A percentile compares a stretch with the other conserved stretches of the same genome.
phyloP scores from a whole-genome alignment of 192 early-diverging fungal genomes.

The Entomortierella beljakovae region DNA sequence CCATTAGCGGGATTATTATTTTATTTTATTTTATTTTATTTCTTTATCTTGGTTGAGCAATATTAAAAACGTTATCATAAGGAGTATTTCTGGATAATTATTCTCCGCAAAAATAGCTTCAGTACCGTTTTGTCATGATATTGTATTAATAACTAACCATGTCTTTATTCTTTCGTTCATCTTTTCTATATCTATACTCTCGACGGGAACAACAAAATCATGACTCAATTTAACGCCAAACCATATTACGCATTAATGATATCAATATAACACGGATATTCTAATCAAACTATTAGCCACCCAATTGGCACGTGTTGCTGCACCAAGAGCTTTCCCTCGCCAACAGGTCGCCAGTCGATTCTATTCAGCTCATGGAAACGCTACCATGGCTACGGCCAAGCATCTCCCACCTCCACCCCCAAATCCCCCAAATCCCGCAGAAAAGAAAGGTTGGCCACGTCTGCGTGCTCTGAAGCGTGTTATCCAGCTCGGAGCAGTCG shows the following conservation, averaged over 20 bases:
- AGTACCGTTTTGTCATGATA: neutral
- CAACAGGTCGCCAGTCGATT: constrained; percentile 19
- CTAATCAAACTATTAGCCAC: constrained; percentile 22
- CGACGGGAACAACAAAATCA: no score
- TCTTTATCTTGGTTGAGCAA: neutral
- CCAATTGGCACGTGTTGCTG: constrained; percentile 41
- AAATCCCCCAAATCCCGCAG: constrained; percentile 15
- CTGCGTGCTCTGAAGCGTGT: constrained; percentile 49
- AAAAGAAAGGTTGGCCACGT: constrained; percentile 53
- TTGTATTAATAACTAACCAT: no score
- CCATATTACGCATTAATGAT: no score
- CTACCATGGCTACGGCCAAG: constrained; percentile 33
- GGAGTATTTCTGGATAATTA: neutral
- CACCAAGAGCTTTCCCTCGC: constrained; percentile 30
- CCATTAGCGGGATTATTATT: no score
- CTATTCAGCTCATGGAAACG: constrained; percentile 39
- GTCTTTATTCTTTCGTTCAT: neutral
- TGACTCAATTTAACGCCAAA: no score
- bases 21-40: no score
- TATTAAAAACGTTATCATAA: neutral
- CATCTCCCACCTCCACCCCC: neutral
- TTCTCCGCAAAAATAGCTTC: constrained; percentile 16
- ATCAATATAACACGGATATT: neutral
- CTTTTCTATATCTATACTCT: neutral
- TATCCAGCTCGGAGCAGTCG: constrained; percentile 52